These are phyloP conservation scores for Isochrysis galbana DNA, from an alignment of 78 protist species.

Conservation along the genomic window DNA sequence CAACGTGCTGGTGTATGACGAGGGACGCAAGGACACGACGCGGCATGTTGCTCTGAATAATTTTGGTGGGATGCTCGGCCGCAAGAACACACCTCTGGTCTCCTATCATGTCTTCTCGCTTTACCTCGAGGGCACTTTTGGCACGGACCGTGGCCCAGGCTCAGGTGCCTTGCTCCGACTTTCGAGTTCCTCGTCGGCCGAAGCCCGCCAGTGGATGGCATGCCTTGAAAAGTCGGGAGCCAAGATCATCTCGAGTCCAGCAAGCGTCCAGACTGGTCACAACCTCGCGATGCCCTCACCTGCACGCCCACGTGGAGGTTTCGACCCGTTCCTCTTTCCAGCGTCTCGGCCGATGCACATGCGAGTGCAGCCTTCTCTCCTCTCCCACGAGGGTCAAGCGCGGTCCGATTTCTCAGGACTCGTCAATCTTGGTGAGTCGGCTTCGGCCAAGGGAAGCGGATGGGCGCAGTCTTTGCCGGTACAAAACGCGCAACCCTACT, in stretches of 20 bases:
- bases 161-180: not conserved
- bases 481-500: no score
- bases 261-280: not conserved
- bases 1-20: not conserved
- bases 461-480: no score
- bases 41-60: no score
- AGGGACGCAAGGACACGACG: not conserved
- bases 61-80: not conserved
- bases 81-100: not conserved
- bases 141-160: not conserved
- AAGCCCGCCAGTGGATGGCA: not conserved
- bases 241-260: not conserved
- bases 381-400: not conserved
- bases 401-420: slow-evolving; percentile 8
- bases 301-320: not conserved
- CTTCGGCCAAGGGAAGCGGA: no score
- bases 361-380: not conserved
- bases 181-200: not conserved
- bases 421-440: slow-evolving; percentile 36
- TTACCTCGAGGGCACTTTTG: not conserved
- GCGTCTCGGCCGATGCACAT: slow-evolving; percentile 12
- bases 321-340: slow-evolving; percentile 7
- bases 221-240: not conserved
- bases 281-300: not conserved
- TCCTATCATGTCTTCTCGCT: not conserved